Evolutionary conservation across 805 yeast species (phyloP).

Genomic region (Metschnikowia santaceciliae): DNA sequence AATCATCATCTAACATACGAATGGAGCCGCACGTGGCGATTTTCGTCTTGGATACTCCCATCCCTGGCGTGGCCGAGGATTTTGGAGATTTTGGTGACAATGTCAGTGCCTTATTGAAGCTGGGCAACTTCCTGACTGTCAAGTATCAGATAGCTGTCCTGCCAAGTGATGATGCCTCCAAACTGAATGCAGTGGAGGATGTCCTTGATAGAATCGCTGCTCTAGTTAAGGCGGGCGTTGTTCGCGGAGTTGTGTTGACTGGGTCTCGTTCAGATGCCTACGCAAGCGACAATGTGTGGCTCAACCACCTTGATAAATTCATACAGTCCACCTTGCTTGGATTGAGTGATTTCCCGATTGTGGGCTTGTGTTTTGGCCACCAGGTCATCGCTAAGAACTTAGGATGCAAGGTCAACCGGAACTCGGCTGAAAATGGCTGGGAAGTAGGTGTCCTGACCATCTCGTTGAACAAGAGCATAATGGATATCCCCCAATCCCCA

Average conservation of each 20-base stretch:
- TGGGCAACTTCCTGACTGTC: constrained; percentile 18
- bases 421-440: constrained; percentile 54
- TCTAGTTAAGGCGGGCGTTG: constrained; percentile 22
- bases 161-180: constrained; percentile 8
- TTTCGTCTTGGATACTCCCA: constrained; percentile 38
- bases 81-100: constrained; percentile 55
- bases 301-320: constrained; percentile 36
- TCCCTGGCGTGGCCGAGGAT: constrained; percentile 23
- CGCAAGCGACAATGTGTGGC: constrained; percentile 38
- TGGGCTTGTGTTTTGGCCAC: constrained; percentile 87
- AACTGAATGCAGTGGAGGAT: constrained; percentile 7
- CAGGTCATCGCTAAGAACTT: constrained; percentile 68
- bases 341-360: constrained; percentile 40
- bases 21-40: constrained; percentile 34
- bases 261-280: constrained; percentile 52
- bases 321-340: constrained; percentile 18
- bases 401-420: constrained; percentile 56
- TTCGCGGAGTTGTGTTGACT: constrained; percentile 46
- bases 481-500: constrained; percentile 24
- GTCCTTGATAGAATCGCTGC: constrained; percentile 18
- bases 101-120: constrained; percentile 29
- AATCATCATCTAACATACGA: not conserved
- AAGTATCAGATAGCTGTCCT: constrained; percentile 36
- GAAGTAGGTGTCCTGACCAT: constrained; percentile 63
- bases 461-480: constrained; percentile 38